These are phyloP conservation scores for Groenewaldozyma auringiensis DNA, from an alignment of 1,139 yeast genomes.

Conservation along the genomic window DNA sequence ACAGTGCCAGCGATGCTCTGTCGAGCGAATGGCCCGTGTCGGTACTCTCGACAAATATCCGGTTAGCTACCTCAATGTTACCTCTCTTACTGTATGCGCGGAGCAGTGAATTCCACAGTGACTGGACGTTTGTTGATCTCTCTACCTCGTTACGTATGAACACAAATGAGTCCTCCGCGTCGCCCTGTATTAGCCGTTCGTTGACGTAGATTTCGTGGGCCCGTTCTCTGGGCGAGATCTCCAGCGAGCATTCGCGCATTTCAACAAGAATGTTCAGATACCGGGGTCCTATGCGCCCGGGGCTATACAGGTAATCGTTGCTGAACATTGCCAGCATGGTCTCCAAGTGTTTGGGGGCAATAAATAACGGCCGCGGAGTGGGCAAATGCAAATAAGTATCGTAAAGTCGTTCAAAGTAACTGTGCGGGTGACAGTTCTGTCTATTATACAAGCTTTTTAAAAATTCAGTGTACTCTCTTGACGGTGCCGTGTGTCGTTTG, in stretches of 20 bases:
- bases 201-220: background rate
- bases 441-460: slow-evolving; percentile 30
- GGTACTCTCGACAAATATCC: slow-evolving; percentile 11
- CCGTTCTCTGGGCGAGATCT: background rate
- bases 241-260: background rate
- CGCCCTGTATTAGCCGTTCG: background rate
- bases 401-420: slow-evolving; percentile 20
- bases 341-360: slow-evolving; percentile 35
- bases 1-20: slow-evolving; percentile 13
- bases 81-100: slow-evolving; percentile 7
- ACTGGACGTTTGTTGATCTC: background rate
- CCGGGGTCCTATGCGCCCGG: background rate
- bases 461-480: slow-evolving; percentile 25
- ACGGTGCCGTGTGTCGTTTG: slow-evolving; percentile 15
- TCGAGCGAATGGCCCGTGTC: slow-evolving; percentile 12
- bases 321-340: slow-evolving; percentile 21
- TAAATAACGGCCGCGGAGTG: slow-evolving; percentile 23
- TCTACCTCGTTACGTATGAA: background rate
- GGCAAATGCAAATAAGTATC: slow-evolving; percentile 35
- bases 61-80: slow-evolving; percentile 9
- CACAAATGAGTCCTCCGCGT: background rate
- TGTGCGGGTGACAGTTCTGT: background rate
- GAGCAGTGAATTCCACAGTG: background rate
- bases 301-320: background rate
- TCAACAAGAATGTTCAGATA: background rate